Percentiles rank a stretch among this genome's conserved stretches.
These are phyloP conservation scores for Verticillium nubilum DNA, from an alignment of 2,329 filamentous ascomycete genomes.

Conservation along the genomic window DNA sequence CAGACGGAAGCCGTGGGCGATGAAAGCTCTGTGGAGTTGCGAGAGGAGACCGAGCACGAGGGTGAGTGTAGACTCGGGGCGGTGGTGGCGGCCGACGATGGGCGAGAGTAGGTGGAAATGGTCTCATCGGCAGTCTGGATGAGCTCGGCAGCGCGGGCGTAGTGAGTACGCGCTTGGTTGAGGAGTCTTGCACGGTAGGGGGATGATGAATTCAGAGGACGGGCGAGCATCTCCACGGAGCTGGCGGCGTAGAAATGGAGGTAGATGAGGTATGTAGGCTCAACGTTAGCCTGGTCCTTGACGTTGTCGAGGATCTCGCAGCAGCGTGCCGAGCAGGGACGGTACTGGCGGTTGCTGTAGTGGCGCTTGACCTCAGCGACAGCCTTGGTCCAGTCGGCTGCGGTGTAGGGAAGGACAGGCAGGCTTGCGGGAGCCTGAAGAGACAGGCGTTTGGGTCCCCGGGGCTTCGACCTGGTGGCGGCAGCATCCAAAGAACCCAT, in stretches of 20 bases:
- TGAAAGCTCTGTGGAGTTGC: slow-evolving; percentile 34
- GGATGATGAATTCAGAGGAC: slow-evolving; percentile 38
- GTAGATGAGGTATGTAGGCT: slow-evolving; percentile 52
- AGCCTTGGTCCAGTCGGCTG: slow-evolving; percentile 44
- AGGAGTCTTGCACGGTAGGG: slow-evolving; percentile 42
- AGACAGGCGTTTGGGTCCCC: slow-evolving; percentile 15
- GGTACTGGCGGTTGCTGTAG: slow-evolving; percentile 44
- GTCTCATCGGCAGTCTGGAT: slow-evolving; percentile 41
- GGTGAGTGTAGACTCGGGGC: slow-evolving; percentile 39
- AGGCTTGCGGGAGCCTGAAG: slow-evolving; percentile 16
- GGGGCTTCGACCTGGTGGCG: slow-evolving; percentile 13
- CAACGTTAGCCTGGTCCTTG: slow-evolving; percentile 36
- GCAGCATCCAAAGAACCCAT: not conserved
- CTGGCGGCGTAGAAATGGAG: slow-evolving; percentile 57
- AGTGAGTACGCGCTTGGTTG: slow-evolving; percentile 46
- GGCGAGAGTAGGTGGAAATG: slow-evolving; percentile 27
- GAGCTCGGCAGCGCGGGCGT: slow-evolving; percentile 40
- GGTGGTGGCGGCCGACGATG: slow-evolving; percentile 15
- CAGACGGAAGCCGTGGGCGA: slow-evolving; percentile 41
- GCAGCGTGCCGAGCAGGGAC: slow-evolving; percentile 47
- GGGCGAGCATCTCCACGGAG: slow-evolving; percentile 52
- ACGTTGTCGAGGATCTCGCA: slow-evolving; percentile 45
- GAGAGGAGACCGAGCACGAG: slow-evolving; percentile 33
- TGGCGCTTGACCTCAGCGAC: slow-evolving; percentile 49
- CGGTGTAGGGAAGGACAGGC: slow-evolving; percentile 33